Percentiles rank a stretch among this genome's conserved stretches.
Conservation (phyloP, 768 basidiomycete species). For the Rubroboletus pulcherrimus region DNA sequence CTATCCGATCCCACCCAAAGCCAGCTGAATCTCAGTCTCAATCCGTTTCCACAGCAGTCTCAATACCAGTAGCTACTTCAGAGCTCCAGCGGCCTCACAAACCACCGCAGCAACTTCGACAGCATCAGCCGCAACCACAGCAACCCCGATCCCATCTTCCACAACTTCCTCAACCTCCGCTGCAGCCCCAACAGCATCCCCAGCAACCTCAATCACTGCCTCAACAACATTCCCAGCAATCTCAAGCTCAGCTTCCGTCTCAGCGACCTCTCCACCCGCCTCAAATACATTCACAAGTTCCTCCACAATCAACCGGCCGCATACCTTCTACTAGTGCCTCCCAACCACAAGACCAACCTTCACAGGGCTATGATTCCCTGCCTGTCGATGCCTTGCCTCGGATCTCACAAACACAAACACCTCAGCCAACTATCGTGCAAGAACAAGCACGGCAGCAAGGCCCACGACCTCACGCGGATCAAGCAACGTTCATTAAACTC, state of each 20-base stretch:
- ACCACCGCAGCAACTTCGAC: background rate
- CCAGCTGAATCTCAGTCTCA: conserved; percentile 1
- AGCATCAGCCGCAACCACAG: background rate
- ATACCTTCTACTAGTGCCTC: background rate
- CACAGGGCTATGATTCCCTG: background rate
- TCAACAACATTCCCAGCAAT: background rate
- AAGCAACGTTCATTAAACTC: conserved; percentile 16
- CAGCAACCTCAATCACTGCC: background rate
- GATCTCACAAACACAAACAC: background rate
- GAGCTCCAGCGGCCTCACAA: background rate
- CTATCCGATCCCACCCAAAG: background rate
- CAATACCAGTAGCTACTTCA: background rate
- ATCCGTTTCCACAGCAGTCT: background rate
- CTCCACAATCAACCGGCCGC: background rate
- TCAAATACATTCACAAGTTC: background rate
- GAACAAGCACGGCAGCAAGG: conserved; percentile 4
- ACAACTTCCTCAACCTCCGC: background rate
- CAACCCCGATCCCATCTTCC: background rate
- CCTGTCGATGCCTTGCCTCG: background rate
- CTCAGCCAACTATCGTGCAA: conserved; percentile 1
- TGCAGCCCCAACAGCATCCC: background rate
- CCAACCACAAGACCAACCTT: conserved; percentile 1
- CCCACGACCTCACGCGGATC: background rate
- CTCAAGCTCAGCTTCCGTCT: background rate
- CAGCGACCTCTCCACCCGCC: conserved; percentile 3